These are phyloP conservation scores for Penicillium lividum DNA, from an alignment of 495 filamentous ascomycete genomes.

Conservation along the genomic window DNA sequence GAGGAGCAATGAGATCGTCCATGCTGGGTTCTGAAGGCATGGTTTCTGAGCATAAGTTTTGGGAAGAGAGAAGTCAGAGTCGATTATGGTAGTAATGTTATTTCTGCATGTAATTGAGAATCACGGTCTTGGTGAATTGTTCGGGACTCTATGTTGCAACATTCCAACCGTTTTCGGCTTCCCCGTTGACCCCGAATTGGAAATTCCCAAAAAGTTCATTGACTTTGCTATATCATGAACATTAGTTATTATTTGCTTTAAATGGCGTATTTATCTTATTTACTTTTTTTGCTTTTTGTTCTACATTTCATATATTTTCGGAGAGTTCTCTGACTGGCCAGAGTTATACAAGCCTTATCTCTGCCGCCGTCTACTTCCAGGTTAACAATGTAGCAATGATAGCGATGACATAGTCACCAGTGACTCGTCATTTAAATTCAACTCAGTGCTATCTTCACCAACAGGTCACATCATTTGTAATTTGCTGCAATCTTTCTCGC, in stretches of 20 bases:
- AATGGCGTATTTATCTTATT: too few species aligned
- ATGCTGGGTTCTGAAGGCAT: not conserved
- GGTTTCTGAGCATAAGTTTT: not conserved
- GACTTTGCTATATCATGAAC: too few species aligned
- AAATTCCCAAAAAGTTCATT: too few species aligned
- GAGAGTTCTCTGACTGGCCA: too few species aligned
- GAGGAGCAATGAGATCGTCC: not conserved
- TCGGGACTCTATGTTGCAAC: not conserved
- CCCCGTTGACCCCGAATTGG: not conserved
- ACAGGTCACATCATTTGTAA: not conserved
- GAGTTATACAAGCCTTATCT: too few species aligned
- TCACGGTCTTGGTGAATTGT: not conserved
- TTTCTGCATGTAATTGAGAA: not conserved
- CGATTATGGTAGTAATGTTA: not conserved
- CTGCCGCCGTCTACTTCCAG: too few species aligned
- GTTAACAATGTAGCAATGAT: too few species aligned
- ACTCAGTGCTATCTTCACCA: not conserved
- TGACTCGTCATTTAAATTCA: too few species aligned
- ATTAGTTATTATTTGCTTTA: too few species aligned
- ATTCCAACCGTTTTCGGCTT: not conserved
- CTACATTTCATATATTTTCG: too few species aligned
- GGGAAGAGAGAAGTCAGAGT: not conserved
- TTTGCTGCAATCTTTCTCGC: slow-evolving; percentile 1
- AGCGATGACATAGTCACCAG: too few species aligned
- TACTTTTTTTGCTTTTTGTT: too few species aligned